phyloP scores from a whole-genome alignment of 2,329 filamentous ascomycete species.

The Phaeosphaeriaceae sp. region DNA sequence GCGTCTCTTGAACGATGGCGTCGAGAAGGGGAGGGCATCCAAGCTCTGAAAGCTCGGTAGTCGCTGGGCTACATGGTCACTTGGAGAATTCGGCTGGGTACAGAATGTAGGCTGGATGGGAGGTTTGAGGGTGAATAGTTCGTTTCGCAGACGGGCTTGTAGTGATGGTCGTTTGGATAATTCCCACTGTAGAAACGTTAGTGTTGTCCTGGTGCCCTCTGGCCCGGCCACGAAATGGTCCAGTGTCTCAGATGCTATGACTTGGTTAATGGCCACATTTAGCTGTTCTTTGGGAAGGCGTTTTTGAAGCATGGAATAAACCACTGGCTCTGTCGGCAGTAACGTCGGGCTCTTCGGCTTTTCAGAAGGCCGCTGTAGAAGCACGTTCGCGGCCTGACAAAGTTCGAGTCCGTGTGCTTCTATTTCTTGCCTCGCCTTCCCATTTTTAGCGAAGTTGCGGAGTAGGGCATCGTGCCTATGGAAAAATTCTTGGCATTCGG shows the following conservation, averaged over 20 bases:
- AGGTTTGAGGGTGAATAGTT: constrained; percentile 19
- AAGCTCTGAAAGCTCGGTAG: constrained; percentile 43
- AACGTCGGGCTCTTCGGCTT: constrained; percentile 42
- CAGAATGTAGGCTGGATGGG: neutral
- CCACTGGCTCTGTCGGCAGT: constrained; percentile 32
- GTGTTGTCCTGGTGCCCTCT: constrained; percentile 71
- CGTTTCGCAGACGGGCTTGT: constrained; percentile 47
- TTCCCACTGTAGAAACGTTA: constrained; percentile 67
- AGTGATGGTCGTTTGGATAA: constrained; percentile 41
- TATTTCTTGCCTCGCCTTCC: neutral
- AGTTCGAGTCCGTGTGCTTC: constrained; percentile 1
- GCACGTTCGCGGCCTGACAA: neutral
- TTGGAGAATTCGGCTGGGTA: neutral
- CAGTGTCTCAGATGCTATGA: constrained; percentile 71
- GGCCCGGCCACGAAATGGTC: constrained; percentile 78
- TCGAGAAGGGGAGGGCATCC: constrained; percentile 60
- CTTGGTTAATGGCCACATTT: constrained; percentile 35
- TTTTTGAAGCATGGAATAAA: too few species aligned
- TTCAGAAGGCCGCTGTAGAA: constrained; percentile 1
- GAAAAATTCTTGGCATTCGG: constrained; percentile 1
- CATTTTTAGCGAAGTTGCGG: neutral
- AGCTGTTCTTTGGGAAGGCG: constrained; percentile 9
- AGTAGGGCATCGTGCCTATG: neutral
- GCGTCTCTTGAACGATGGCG: constrained; percentile 62
- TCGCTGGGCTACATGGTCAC: constrained; percentile 21